Conservation (phyloP, 2,329 filamentous ascomycete species). For the Didymella glomerata region DNA sequence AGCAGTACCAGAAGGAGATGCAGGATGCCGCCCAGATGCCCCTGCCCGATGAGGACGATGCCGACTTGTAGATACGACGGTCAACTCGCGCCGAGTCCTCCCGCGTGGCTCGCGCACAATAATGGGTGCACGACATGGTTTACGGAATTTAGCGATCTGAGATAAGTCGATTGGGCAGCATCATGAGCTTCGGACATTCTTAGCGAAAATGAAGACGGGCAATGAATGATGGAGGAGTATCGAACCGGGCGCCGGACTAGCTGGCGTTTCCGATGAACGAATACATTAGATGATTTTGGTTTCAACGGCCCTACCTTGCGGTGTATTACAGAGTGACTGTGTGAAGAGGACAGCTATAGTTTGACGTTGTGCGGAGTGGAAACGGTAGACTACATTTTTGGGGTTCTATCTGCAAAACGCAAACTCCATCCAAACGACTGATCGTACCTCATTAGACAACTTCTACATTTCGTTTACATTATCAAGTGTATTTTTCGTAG, state of each 20-base stretch:
- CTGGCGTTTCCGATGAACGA: constrained; percentile 43
- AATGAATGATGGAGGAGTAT: constrained; percentile 34
- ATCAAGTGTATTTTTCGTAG: constrained; percentile 8
- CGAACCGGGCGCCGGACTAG: constrained; percentile 44
- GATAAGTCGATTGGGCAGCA: constrained; percentile 28
- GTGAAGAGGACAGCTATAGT: neutral
- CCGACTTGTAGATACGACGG: constrained; percentile 62
- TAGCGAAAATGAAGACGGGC: constrained; percentile 39
- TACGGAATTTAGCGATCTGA: constrained; percentile 37
- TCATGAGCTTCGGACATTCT: constrained; percentile 39
- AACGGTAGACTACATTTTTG: constrained; percentile 4
- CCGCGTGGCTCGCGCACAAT: constrained; percentile 29
- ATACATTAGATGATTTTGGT: constrained; percentile 38
- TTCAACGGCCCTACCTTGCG: constrained; percentile 10
- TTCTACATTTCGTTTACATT: constrained; percentile 14
- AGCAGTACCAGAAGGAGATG: constrained; percentile 90
- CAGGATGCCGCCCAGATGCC: constrained; percentile 78
- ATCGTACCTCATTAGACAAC: constrained; percentile 13
- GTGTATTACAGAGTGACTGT: neutral
- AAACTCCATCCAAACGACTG: neutral
- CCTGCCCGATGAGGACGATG: constrained; percentile 93
- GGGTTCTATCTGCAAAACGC: neutral
- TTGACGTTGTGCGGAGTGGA: neutral
- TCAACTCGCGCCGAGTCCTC: constrained; percentile 32
- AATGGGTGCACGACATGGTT: constrained; percentile 43